A percentile compares a stretch with the other conserved stretches of the same genome.
Evolutionary conservation across 1,139 yeast genomes (phyloP).

Genomic region (Sugiyamaella castrensis): DNA sequence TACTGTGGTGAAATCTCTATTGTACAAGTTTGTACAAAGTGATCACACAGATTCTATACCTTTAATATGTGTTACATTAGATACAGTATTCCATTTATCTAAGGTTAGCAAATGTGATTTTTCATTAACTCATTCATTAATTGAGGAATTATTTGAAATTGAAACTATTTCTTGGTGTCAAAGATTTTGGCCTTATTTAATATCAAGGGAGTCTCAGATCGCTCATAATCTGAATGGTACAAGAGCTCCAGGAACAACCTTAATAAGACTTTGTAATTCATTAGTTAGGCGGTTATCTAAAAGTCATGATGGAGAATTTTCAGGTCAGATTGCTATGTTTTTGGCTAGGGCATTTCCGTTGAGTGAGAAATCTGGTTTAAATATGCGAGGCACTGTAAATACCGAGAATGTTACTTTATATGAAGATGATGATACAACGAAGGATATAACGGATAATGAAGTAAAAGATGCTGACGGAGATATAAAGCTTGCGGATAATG

Average conservation of each 20-base stretch:
- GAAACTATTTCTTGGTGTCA: constrained; percentile 39
- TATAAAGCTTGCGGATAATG: not conserved
- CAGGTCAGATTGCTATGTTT: constrained; percentile 40
- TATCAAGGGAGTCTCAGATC: constrained; percentile 31
- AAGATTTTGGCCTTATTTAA: constrained; percentile 38
- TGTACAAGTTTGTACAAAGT: constrained; percentile 6
- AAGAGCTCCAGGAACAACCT: constrained; percentile 39
- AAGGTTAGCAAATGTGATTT: constrained; percentile 23
- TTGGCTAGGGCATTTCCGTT: constrained; percentile 41
- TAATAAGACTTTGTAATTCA: constrained; percentile 40
- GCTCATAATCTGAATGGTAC: constrained; percentile 33
- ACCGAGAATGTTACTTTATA: constrained; percentile 38
- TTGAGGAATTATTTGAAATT: constrained; percentile 40
- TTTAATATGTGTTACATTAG: constrained; percentile 19
- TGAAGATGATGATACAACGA: constrained; percentile 15
- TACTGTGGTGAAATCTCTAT: constrained; percentile 1
- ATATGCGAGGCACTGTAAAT: constrained; percentile 40
- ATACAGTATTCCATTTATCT: constrained; percentile 21
- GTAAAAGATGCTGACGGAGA: constrained; percentile 13
- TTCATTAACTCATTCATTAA: constrained; percentile 29
- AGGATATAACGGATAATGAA: constrained; percentile 8
- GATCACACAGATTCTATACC: constrained; percentile 3
- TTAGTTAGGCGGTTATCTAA: constrained; percentile 39
- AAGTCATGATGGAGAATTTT: constrained; percentile 38
- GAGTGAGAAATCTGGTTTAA: constrained; percentile 40